Evolutionary conservation across 2,329 filamentous ascomycete species (phyloP), one percentile per base, ranked within the genome.

Genomic region (Aspergillus sp.): DNA sequence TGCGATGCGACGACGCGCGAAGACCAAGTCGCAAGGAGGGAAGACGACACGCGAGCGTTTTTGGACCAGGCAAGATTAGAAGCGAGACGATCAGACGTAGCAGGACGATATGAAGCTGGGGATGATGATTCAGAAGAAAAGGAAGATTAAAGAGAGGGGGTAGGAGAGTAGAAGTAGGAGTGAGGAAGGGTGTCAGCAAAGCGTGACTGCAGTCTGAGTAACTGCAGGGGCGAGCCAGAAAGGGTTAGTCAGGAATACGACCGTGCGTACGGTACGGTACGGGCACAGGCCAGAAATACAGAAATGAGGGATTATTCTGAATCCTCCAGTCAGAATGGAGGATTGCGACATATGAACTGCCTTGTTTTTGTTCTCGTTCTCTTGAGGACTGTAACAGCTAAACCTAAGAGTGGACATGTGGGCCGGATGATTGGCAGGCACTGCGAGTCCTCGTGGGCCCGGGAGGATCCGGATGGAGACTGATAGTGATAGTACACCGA

Each of bases 351-450:
- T 19, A 19, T 19, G 19, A 19, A 19, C 19, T 19, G 19, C 19
- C 19, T 19, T 19, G 19, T 19, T 19, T 19, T 19, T 19, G 19
- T 19, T 19, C 19, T 19, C 19, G 19, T 19, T 19, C 19, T 19
- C 19, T 19, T 19, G 19, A 19, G 19, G 19, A 19, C 4, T 19
- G 19, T 19, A 19, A 19, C 19, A 19, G 19, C 19, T 19, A 4
- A 19, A 19, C 19, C 19, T 19, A 19, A 19, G 19, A 19, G 19
- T 19, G 19, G 19, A 19, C 19, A 19, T 19, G 46, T 56, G 53
- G 52, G 10, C 48, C 39, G 32, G 38, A 40, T 46, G 42, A 54
- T 56, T 56, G 53, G 53, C 37, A 36, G 38, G 19, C 42, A 19
- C 19, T 19, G 19, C 19, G 19, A 39, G 41, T 34, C 35, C 27